Conservation (phyloP, 1,139 yeast species). For the Geotrichum australiense region DNA sequence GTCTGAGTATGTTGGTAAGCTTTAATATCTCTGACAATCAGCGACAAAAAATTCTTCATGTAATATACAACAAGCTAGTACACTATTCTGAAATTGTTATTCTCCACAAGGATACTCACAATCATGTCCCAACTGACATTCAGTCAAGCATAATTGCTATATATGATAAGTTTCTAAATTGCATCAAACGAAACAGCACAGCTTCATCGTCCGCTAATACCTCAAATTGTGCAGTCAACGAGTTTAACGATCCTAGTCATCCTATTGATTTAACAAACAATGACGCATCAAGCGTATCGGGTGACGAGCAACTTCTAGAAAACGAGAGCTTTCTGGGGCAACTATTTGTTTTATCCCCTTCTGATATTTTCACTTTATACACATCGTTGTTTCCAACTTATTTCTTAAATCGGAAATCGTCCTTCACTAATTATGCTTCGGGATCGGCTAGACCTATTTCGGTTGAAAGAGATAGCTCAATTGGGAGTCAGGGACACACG, state of each 20-base stretch:
- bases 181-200: background rate
- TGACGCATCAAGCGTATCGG: slow-evolving; percentile 4
- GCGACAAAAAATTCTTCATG: slow-evolving; percentile 24
- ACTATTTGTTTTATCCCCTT: slow-evolving; percentile 30
- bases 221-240: background rate
- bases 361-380: slow-evolving; percentile 30
- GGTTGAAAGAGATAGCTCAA: slow-evolving; percentile 11
- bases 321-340: slow-evolving; percentile 23
- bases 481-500: slow-evolving; percentile 3
- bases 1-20: slow-evolving; percentile 25
- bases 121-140: slow-evolving; percentile 9
- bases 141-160: slow-evolving; percentile 3
- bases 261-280: slow-evolving; percentile 1
- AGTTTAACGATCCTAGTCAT: background rate
- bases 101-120: slow-evolving; percentile 3
- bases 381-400: slow-evolving; percentile 28
- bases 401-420: slow-evolving; percentile 15
- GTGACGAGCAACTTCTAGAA: slow-evolving; percentile 5
- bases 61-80: slow-evolving; percentile 21
- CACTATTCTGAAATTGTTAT: slow-evolving; percentile 14
- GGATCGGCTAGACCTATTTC: slow-evolving; percentile 10
- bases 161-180: slow-evolving; percentile 9
- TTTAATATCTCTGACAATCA: slow-evolving; percentile 26
- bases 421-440: slow-evolving; percentile 7
- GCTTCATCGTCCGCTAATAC: slow-evolving; percentile 2